phyloP scores from a whole-genome alignment of 495 filamentous ascomycete species.

The Neurospora sp. region DNA sequence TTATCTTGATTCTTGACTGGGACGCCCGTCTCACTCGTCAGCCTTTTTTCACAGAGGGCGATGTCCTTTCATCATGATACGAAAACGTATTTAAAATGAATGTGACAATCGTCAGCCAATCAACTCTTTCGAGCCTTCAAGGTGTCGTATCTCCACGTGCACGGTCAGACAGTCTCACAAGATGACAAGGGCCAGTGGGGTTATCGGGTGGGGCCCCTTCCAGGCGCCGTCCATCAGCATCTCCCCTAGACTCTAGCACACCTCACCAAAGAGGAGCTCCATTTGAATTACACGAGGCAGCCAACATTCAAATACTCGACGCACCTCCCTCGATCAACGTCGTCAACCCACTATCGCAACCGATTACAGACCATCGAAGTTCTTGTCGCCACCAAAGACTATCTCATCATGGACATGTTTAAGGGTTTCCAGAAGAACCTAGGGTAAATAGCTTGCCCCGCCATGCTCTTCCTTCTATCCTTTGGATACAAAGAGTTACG shows the following conservation, averaged over 20 bases:
- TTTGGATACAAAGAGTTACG: not conserved
- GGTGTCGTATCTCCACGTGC: not conserved
- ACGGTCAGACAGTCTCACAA: not conserved
- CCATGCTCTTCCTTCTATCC: not conserved
- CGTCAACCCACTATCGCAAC: not conserved
- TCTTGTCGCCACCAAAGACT: not conserved
- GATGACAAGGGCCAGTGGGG: slow-evolving; percentile 7
- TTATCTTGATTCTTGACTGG: not conserved
- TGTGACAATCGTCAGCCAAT: not conserved
- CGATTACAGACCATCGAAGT: not conserved
- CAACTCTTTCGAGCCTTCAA: not conserved
- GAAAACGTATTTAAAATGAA: not conserved
- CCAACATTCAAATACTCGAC: not conserved
- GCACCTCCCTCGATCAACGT: slow-evolving; percentile 5
- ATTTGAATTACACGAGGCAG: not conserved
- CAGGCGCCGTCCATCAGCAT: not conserved
- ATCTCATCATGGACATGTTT: slow-evolving; percentile 23
- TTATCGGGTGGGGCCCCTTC: not conserved
- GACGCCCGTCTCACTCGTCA: not conserved
- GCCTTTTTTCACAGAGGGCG: not conserved
- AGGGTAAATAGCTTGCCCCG: slow-evolving; percentile 10
- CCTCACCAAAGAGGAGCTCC: not conserved
- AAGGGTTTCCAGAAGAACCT: slow-evolving; percentile 27
- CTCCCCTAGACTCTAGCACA: not conserved
- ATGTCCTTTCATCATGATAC: not conserved